phyloP scores from a whole-genome alignment of 2,329 filamentous ascomycete genomes.

The Penicillium brasilianum region DNA sequence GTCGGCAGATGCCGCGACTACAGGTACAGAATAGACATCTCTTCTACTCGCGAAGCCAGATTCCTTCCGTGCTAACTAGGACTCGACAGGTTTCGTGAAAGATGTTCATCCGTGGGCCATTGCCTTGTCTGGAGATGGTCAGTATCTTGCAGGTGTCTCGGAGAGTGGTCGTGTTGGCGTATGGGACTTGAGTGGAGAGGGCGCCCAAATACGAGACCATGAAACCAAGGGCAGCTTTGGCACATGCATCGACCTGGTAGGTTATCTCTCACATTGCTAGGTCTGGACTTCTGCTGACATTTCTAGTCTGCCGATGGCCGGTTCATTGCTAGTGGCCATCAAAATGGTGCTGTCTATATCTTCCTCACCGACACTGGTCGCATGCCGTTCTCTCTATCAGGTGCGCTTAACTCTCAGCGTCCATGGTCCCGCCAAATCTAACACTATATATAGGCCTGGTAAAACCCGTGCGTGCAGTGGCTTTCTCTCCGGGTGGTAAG shows the following conservation, averaged over 20 bases:
- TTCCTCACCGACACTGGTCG: slow-evolving; percentile 92
- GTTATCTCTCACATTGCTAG: slow-evolving; percentile 17
- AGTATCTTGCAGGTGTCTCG: slow-evolving; percentile 83
- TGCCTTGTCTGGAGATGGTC: slow-evolving; percentile 80
- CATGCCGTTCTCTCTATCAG: slow-evolving; percentile 82
- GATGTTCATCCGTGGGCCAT: slow-evolving; percentile 84
- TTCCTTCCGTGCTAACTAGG: slow-evolving; percentile 10
- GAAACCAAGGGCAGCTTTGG: slow-evolving; percentile 94
- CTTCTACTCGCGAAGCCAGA: not conserved
- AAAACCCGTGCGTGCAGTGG: slow-evolving; percentile 81
- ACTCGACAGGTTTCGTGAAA: slow-evolving; percentile 21
- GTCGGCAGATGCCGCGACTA: slow-evolving; percentile 57
- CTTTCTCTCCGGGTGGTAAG: slow-evolving; percentile 84
- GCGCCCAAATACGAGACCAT: slow-evolving; percentile 75
- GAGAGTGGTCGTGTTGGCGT: slow-evolving; percentile 88
- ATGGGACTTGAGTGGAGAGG: slow-evolving; percentile 70
- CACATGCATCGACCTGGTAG: slow-evolving; percentile 78
- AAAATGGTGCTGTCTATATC: slow-evolving; percentile 89
- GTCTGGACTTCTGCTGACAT: slow-evolving; percentile 5
- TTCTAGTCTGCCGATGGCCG: slow-evolving; percentile 71
- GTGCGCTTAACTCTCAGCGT: slow-evolving; percentile 51
- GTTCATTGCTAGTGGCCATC: slow-evolving; percentile 88
- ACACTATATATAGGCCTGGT: slow-evolving; percentile 67
- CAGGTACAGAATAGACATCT: slow-evolving; percentile 37
- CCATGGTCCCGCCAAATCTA: slow-evolving; percentile 24